These are phyloP conservation scores for Zalaria obscura DNA, from an alignment of 2,329 filamentous ascomycete genomes.

Conservation along the genomic window DNA sequence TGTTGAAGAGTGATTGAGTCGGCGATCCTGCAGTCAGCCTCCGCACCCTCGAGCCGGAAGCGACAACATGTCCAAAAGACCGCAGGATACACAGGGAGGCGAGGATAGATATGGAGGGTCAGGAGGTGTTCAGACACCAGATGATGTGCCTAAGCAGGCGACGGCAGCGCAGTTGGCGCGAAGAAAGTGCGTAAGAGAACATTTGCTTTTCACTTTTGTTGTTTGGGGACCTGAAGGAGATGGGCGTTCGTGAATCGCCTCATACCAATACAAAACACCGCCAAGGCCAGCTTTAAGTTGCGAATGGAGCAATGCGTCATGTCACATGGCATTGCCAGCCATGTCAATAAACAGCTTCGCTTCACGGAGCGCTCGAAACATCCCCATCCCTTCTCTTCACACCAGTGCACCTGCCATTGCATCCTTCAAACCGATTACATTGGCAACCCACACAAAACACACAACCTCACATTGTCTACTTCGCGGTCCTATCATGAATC, in stretches of 20 bases:
- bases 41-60: background rate
- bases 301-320: no score
- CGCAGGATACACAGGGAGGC: slow-evolving; percentile 7
- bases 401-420: no score
- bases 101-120: slow-evolving; percentile 5
- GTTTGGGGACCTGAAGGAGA: background rate
- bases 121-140: slow-evolving; percentile 3
- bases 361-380: background rate
- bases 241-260: no score
- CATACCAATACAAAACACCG: background rate
- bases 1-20: no score
- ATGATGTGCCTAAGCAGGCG: slow-evolving; percentile 7
- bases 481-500: no score
- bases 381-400: no score
- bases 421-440: no score
- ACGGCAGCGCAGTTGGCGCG: slow-evolving; percentile 9
- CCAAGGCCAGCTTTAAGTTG: background rate
- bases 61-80: slow-evolving; percentile 7
- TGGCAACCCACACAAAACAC: no score
- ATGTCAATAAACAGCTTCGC: background rate
- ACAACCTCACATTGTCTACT: no score
- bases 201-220: background rate
- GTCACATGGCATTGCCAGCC: background rate
- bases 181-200: slow-evolving; percentile 6
- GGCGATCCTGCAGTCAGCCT: no score